phyloP scores from a whole-genome alignment of 441 rosid genomes.

The Croton setiger region DNA sequence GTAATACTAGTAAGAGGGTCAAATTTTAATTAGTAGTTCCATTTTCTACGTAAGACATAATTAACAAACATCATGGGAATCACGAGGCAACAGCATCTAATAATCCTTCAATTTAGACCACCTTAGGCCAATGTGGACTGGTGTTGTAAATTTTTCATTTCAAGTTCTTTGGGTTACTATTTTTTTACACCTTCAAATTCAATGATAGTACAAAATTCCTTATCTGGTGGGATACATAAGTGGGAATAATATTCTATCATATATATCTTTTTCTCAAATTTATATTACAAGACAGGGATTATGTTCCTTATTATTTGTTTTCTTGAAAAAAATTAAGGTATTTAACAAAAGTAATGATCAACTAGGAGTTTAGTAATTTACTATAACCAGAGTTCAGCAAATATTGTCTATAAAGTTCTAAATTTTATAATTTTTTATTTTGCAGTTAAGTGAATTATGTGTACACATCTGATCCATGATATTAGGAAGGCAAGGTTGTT shows the following conservation, averaged over 20 bases:
- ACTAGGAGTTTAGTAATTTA: conserved; percentile 17
- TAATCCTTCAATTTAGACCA: conserved; percentile 9
- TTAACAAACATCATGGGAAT: neutral
- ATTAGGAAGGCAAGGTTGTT: neutral
- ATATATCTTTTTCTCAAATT: conserved; percentile 26
- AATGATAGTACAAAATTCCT: conserved; percentile 23
- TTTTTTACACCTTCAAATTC: conserved; percentile 1
- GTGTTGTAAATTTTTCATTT: conserved; percentile 2
- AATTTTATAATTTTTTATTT: too few species aligned
- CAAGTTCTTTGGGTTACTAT: neutral
- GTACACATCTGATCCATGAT: too few species aligned
- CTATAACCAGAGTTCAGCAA: conserved; percentile 4
- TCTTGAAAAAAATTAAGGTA: neutral
- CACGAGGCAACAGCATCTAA: neutral
- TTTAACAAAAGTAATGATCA: conserved; percentile 16
- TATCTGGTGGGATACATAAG: conserved; percentile 16
- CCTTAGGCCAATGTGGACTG: neutral
- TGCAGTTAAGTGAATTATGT: too few species aligned
- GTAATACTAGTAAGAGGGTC: neutral
- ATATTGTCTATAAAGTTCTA: too few species aligned
- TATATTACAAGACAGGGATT: conserved; percentile 28
- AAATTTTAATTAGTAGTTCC: neutral
- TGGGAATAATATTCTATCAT: conserved; percentile 19
- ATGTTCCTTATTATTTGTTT: conserved; percentile 20
- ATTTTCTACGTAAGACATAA: neutral